phyloP scores from a whole-genome alignment of 148 eudicot species.

The Simmondsia chinensis region DNA sequence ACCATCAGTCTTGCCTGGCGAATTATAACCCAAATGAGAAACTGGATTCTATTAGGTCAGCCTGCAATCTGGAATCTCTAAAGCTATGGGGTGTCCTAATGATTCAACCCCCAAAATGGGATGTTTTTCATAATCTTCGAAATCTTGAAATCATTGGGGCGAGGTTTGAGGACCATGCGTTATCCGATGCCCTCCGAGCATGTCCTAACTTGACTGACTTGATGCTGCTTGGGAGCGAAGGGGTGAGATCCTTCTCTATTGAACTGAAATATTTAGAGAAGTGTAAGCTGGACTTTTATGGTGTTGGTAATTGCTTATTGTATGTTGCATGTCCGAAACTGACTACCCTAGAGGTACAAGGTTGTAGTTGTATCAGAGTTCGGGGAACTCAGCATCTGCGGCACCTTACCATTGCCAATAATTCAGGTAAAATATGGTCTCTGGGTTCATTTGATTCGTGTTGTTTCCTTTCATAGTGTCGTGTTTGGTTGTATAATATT shows the following conservation, averaged over 20 bases:
- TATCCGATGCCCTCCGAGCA: constrained; percentile 48
- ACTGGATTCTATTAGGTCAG: constrained; percentile 56
- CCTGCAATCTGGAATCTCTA: constrained; percentile 58
- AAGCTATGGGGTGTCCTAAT: constrained; percentile 86
- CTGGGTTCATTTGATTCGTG: neutral
- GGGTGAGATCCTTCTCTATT: constrained; percentile 40
- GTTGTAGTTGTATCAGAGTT: constrained; percentile 70
- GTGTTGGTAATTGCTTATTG: constrained; percentile 48
- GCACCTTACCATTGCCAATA: constrained; percentile 58
- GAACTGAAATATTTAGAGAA: constrained; percentile 52
- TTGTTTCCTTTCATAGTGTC: too few relatives aligned
- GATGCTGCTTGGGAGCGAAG: constrained; percentile 76
- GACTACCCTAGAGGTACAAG: constrained; percentile 68
- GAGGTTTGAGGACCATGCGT: constrained; percentile 52
- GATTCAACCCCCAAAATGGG: constrained; percentile 75
- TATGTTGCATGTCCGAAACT: constrained; percentile 47
- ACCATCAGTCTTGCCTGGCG: constrained; percentile 16
- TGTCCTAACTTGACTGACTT: constrained; percentile 71
- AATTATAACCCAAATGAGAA: constrained; percentile 30
- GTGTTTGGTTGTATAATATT: too few relatives aligned
- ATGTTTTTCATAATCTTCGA: constrained; percentile 37
- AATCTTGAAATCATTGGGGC: constrained; percentile 87
- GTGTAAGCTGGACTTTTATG: constrained; percentile 77
- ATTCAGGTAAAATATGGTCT: constrained; percentile 49
- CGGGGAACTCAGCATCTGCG: constrained; percentile 46